Evolutionary conservation across 805 yeast genomes (phyloP).

Genomic region (Maudiozyma turicensis): DNA sequence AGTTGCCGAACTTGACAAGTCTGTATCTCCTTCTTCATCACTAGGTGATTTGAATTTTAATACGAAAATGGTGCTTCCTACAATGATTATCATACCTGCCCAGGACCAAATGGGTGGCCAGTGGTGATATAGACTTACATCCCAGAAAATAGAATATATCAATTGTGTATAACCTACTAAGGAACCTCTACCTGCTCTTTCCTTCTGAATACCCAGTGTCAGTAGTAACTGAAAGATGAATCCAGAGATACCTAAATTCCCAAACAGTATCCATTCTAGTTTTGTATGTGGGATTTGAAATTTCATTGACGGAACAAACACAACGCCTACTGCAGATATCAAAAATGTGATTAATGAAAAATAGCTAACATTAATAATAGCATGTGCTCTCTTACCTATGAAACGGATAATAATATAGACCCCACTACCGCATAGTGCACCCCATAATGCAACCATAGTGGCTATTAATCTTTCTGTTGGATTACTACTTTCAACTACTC

Average conservation of each 20-base stretch:
- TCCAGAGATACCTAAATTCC: constrained; percentile 62
- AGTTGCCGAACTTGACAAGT: not conserved
- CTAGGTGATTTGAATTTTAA: constrained; percentile 38
- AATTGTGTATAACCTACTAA: constrained; percentile 68
- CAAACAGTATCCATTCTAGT: constrained; percentile 58
- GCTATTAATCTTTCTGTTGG: constrained; percentile 53
- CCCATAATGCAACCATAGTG: constrained; percentile 50
- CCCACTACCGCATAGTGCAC: constrained; percentile 58
- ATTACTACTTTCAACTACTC: constrained; percentile 38
- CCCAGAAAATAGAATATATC: constrained; percentile 72
- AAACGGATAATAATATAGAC: constrained; percentile 65
- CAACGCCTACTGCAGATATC: constrained; percentile 43
- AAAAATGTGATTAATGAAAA: constrained; percentile 55
- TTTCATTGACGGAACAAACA: constrained; percentile 46
- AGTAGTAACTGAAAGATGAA: constrained; percentile 71
- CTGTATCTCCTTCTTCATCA: not conserved
- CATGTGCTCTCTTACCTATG: constrained; percentile 72
- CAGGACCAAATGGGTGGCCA: constrained; percentile 61
- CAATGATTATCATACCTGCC: constrained; percentile 59
- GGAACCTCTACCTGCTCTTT: constrained; percentile 65
- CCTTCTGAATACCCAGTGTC: constrained; percentile 78
- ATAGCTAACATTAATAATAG: constrained; percentile 67
- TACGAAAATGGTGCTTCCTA: constrained; percentile 54
- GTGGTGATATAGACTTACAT: constrained; percentile 59
- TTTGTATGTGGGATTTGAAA: constrained; percentile 52